Conservation (phyloP, 2,329 filamentous ascomycete species). For the Pezicula carpinea region DNA sequence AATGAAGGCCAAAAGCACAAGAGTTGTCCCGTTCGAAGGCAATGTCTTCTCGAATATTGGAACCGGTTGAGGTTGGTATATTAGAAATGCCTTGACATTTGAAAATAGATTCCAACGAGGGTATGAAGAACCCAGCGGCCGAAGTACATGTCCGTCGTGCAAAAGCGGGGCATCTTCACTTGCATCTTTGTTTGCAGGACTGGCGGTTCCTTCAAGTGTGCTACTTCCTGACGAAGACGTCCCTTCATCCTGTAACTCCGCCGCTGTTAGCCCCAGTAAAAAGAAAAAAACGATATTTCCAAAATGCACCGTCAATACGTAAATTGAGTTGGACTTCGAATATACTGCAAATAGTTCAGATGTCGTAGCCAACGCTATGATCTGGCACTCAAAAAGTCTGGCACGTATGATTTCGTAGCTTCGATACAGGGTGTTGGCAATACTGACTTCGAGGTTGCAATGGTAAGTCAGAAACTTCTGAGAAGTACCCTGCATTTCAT, state of each 20-base stretch:
- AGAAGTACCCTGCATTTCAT: too few relatives aligned
- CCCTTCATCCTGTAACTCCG: conserved; percentile 4
- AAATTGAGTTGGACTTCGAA: too few relatives aligned
- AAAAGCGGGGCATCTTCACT: conserved; percentile 23
- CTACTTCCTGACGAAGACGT: conserved; percentile 21
- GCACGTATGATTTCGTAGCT: too few relatives aligned
- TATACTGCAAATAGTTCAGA: too few relatives aligned
- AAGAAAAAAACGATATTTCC: too few relatives aligned
- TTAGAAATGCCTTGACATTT: conserved; percentile 29
- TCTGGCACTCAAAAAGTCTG: too few relatives aligned
- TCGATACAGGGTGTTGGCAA: too few relatives aligned
- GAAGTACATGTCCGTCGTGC: not conserved
- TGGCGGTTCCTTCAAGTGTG: conserved; percentile 14
- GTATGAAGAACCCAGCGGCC: not conserved
- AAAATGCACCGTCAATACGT: too few relatives aligned
- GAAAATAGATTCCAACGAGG: conserved; percentile 10
- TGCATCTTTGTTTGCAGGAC: conserved; percentile 9
- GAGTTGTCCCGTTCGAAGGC: conserved; percentile 51
- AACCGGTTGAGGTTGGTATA: conserved; percentile 53
- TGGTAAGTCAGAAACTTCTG: too few relatives aligned
- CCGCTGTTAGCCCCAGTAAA: not conserved
- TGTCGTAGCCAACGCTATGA: too few relatives aligned
- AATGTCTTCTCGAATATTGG: conserved; percentile 52
- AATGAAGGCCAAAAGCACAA: conserved; percentile 47
- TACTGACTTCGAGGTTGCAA: too few relatives aligned